Evolutionary conservation across 495 filamentous ascomycete genomes (phyloP).

Genomic region (Aspergillus sclerotioniger): DNA sequence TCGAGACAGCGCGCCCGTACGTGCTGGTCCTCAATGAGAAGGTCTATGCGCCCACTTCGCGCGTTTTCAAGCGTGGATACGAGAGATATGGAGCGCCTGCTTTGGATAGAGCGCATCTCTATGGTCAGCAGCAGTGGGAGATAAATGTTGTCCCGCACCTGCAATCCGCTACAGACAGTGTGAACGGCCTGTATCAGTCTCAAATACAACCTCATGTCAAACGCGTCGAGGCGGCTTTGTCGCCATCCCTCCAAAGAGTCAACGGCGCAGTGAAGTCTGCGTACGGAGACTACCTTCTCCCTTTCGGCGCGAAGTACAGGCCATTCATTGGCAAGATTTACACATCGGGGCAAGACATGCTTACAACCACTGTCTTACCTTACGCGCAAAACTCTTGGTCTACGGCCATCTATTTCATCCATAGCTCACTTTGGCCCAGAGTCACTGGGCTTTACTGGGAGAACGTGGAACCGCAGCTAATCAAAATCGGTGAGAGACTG

Average conservation of each 20-base stretch:
- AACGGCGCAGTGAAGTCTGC: constrained; percentile 58
- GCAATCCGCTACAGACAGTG: constrained; percentile 56
- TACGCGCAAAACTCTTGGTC: constrained; percentile 67
- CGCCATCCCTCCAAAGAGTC: constrained; percentile 71
- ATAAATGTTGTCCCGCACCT: constrained; percentile 72
- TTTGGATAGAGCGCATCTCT: constrained; percentile 61
- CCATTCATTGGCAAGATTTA: constrained; percentile 77
- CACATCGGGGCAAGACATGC: constrained; percentile 59
- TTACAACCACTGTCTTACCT: constrained; percentile 70
- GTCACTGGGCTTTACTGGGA: constrained; percentile 76
- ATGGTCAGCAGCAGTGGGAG: constrained; percentile 72
- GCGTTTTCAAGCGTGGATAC: constrained; percentile 61
- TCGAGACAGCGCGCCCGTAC: constrained; percentile 75
- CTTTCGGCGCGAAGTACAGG: constrained; percentile 65
- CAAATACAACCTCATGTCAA: constrained; percentile 72
- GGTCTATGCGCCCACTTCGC: constrained; percentile 64
- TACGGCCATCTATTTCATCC: constrained; percentile 63
- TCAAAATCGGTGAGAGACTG: constrained; percentile 85
- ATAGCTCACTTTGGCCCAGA: constrained; percentile 74
- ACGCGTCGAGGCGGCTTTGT: constrained; percentile 50
- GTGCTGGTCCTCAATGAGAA: constrained; percentile 61
- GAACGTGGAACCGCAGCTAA: constrained; percentile 92
- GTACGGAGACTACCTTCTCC: constrained; percentile 70
- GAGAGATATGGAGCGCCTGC: constrained; percentile 75
- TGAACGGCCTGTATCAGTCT: constrained; percentile 63